Evolutionary conservation across 225 moss, liverwort and hornwort genomes (phyloP), one percentile per base, ranked within the genome.

Genomic region (Pseudoscleropodium purum): DNA sequence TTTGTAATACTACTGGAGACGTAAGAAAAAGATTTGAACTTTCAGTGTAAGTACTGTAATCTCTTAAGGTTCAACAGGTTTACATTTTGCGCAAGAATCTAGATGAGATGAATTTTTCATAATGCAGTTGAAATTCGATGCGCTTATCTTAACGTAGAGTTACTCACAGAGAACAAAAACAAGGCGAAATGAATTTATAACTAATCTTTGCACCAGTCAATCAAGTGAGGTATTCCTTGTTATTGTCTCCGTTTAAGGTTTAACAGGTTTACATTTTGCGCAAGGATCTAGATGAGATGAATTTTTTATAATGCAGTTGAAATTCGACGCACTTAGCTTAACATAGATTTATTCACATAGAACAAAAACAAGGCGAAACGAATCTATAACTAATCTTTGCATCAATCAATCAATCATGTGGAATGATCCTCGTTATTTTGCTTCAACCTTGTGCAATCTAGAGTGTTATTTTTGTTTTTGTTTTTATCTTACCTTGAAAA

Each of bases 401-500:
- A 24, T 3, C 24, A 70, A 39, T 56, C 45, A 45, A 47, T 8
- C 47, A 47, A 47, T 69, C n/a, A 69, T n/a, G 69, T 23, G 12
- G 52, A 52, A 4, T 52, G 14, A 15, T 52, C 16, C 13, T 39
- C 41, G 21, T 39, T 41, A 11, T 36, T 21, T 26, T 73, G 26
- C 11, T 26, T 79, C 59, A 39, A 36, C 5, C 24, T 60, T 10
- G 60, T 60, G 60, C 60, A 60, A 60, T 60, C 59, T 57, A 21
- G 10, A 47, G 47, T 47, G 47, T 47, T 47, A 10, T 7, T 47
- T 47, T 47, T 8, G 9, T 47, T 15, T 52, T 52, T 15, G 3
- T 4, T 52, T 52, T 52, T 18, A 20, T 75, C 37, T 77, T 63
- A 97, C 98, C 94, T 94, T 41, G 94, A 85, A 75, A 91, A 89